A percentile compares a stretch with the other conserved stretches of the same genome.
Conservation (phyloP, 1,284 basidiomycete genomes). For the Ustilago crameri region DNA sequence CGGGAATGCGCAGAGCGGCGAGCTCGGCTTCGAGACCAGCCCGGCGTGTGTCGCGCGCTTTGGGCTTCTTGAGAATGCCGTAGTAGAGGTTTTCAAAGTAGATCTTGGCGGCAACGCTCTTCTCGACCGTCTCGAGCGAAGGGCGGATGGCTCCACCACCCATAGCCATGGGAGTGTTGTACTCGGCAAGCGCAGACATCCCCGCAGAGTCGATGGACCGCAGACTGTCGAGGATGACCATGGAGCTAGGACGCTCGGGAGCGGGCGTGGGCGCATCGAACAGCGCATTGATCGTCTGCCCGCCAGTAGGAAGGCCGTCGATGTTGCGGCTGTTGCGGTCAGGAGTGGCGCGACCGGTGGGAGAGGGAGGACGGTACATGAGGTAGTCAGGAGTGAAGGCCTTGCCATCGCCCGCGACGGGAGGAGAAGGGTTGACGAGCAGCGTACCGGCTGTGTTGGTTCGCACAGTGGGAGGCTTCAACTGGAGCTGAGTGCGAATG, state of each 20-base stretch:
- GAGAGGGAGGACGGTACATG: constrained; percentile 43
- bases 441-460: constrained; percentile 59
- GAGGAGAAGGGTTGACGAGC: constrained; percentile 54
- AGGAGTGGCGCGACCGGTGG: constrained; percentile 16
- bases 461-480: constrained; percentile 35
- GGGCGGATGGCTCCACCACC: constrained; percentile 48
- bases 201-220: constrained; percentile 43
- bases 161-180: constrained; percentile 10
- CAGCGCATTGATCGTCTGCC: constrained; percentile 48
- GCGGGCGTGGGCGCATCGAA: constrained; percentile 37
- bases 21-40: constrained; percentile 88
- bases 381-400: constrained; percentile 49
- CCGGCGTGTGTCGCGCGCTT: constrained; percentile 83
- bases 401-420: constrained; percentile 17
- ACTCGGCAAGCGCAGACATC: constrained; percentile 35
- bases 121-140: constrained; percentile 89
- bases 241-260: constrained; percentile 50
- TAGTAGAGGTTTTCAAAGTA: constrained; percentile 96
- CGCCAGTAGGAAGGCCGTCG: constrained; percentile 52
- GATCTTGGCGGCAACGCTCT: constrained; percentile 88
- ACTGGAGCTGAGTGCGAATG: constrained; percentile 32
- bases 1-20: constrained; percentile 77
- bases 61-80: constrained; percentile 74
- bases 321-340: constrained; percentile 56
- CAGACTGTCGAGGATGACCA: constrained; percentile 53